These are phyloP conservation scores for Diplodia intermedia DNA, from an alignment of 2,329 filamentous ascomycete species.

Conservation along the genomic window DNA sequence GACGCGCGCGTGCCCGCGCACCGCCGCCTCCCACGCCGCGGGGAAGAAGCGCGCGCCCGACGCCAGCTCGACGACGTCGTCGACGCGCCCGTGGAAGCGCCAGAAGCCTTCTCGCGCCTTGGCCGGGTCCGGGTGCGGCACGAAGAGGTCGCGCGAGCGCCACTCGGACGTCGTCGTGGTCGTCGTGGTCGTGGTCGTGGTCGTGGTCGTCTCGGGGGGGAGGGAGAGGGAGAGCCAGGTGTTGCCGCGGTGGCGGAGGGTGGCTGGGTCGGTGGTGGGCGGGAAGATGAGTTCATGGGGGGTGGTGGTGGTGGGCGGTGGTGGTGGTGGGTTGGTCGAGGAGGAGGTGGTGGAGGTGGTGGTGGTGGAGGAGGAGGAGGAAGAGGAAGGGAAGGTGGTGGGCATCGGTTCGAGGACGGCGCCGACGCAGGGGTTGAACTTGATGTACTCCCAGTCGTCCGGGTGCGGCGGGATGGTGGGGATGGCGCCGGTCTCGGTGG, in stretches of 20 bases:
- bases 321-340: too few species aligned
- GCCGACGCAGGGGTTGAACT: neutral
- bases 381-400: neutral
- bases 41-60: neutral
- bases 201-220: too few species aligned
- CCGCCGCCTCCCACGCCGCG: neutral
- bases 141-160: neutral
- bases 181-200: neutral
- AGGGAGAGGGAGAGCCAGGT: neutral
- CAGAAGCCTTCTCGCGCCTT: neutral
- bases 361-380: neutral
- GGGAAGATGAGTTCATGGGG: neutral
- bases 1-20: neutral
- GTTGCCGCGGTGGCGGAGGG: neutral
- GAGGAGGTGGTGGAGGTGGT: too few species aligned
- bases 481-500: neutral
- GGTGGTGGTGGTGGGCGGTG: neutral
- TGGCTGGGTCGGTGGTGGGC: neutral
- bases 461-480: neutral
- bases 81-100: neutral
- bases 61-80: neutral
- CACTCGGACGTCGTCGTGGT: neutral
- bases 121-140: neutral
- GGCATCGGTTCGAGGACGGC: neutral
- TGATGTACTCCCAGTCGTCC: slow-evolving; percentile 1